A percentile compares a stretch with the other conserved stretches of the same genome.
Evolutionary conservation across 2,329 filamentous ascomycete genomes (phyloP).

Genomic region (Xenoacremonium recifei): DNA sequence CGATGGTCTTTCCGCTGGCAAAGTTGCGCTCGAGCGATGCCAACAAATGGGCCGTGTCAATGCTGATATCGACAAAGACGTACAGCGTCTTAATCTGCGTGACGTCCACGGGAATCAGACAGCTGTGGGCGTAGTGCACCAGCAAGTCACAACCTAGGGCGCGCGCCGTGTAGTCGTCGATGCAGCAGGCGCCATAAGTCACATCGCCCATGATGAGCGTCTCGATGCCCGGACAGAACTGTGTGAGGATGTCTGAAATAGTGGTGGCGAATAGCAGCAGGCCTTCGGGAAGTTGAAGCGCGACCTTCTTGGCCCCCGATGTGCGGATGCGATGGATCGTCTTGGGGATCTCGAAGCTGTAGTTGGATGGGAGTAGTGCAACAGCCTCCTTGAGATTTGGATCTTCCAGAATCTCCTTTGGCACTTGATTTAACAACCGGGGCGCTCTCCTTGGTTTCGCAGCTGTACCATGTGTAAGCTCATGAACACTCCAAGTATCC

Average conservation of each 20-base stretch:
- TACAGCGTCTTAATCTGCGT: conserved; percentile 97
- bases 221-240: conserved; percentile 88
- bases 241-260: conserved; percentile 91
- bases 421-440: conserved; percentile 87
- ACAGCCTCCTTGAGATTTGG: conserved; percentile 85
- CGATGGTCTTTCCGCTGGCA: conserved; percentile 77
- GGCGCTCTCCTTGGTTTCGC: conserved; percentile 70
- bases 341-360: conserved; percentile 98
- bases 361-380: conserved; percentile 85
- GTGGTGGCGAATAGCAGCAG: conserved; percentile 94
- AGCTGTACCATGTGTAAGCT: conserved; percentile 51
- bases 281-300: conserved; percentile 96
- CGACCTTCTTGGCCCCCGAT: conserved; percentile 75
- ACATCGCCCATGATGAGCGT: conserved; percentile 99
- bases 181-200: conserved; percentile 97
- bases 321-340: conserved; percentile 92
- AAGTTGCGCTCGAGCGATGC: conserved; percentile 90
- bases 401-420: conserved; percentile 81
- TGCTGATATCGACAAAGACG: conserved; percentile 97
- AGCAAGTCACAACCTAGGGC: conserved; percentile 92
- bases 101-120: conserved; percentile 91
- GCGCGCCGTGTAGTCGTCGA: conserved; percentile 95
- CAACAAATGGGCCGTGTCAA: conserved; percentile 84
- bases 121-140: conserved; percentile 96
- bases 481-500: too few relatives aligned